phyloP scores from a whole-genome alignment of 1,139 yeast genomes.

The Ashbya aceris region DNA sequence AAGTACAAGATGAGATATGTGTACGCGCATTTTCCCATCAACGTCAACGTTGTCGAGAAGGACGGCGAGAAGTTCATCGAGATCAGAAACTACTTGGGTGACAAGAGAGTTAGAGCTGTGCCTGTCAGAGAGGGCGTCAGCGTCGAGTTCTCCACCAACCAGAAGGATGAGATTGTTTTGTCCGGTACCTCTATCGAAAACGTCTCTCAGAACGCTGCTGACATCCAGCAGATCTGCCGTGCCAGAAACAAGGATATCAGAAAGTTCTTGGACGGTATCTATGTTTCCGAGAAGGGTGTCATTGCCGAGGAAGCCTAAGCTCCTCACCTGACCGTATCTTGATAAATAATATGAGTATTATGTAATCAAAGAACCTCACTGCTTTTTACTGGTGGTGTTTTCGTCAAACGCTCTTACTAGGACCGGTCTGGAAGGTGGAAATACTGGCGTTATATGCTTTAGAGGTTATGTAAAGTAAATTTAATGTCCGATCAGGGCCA shows the following conservation, averaged over 20 bases:
- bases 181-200: slow-evolving; percentile 96
- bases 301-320: slow-evolving; percentile 41
- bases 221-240: slow-evolving; percentile 95
- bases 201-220: slow-evolving; percentile 98
- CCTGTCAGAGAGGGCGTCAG: slow-evolving; percentile 83
- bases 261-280: slow-evolving; percentile 99
- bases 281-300: slow-evolving; percentile 93
- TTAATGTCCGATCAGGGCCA: slow-evolving; percentile 37
- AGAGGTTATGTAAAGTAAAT: neutral
- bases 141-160: slow-evolving; percentile 68
- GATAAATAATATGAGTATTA: neutral
- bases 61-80: slow-evolving; percentile 75
- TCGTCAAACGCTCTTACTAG: too few species aligned
- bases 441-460: too few species aligned
- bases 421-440: too few species aligned
- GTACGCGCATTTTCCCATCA: slow-evolving; percentile 99
- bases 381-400: too few species aligned
- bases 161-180: slow-evolving; percentile 90
- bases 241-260: slow-evolving; percentile 99
- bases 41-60: slow-evolving; percentile 76
- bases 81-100: slow-evolving; percentile 99
- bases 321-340: slow-evolving; percentile 1
- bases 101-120: slow-evolving; percentile 88
- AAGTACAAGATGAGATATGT: slow-evolving; percentile 99
- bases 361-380: neutral